Conservation (phyloP, 306 rosid genomes). For the Begonia fuchsioides region DNA sequence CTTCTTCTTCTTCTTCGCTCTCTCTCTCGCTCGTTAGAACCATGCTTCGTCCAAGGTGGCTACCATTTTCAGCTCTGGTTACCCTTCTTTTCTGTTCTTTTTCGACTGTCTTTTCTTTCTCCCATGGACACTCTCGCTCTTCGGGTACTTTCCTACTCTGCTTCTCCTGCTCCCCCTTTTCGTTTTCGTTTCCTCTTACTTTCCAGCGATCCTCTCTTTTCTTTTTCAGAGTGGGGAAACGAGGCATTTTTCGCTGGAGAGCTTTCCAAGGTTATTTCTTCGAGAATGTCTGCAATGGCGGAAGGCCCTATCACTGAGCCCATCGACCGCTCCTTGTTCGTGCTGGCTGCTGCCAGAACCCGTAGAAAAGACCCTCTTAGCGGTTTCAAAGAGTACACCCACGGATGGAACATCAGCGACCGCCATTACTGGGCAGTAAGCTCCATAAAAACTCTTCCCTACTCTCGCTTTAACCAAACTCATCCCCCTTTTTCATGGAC, state of each 20-base stretch:
- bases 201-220: background rate
- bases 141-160: constrained; percentile 16
- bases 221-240: constrained; percentile 13
- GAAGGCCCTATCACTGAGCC: constrained; percentile 28
- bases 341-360: constrained; percentile 32
- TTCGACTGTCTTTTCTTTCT: constrained; percentile 12
- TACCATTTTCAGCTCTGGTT: constrained; percentile 6
- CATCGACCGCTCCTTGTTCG: constrained; percentile 16
- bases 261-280: constrained; percentile 6
- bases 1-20: background rate
- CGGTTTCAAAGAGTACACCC: constrained; percentile 26
- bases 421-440: constrained; percentile 54
- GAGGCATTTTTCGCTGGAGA: constrained; percentile 14
- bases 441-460: background rate
- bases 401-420: constrained; percentile 41
- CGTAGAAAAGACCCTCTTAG: constrained; percentile 34
- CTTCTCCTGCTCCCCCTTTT: background rate
- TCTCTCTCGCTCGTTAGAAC: background rate
- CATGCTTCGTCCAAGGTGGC: constrained; percentile 11
- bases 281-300: constrained; percentile 11
- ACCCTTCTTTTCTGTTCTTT: constrained; percentile 6
- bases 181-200: background rate
- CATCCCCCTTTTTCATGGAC: background rate
- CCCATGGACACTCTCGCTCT: constrained; percentile 18
- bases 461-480: too few species aligned